A percentile compares a stretch with the other conserved stretches of the same genome.
Evolutionary conservation across 805 yeast genomes (phyloP).

Genomic region (Metschnikowia lunata): DNA sequence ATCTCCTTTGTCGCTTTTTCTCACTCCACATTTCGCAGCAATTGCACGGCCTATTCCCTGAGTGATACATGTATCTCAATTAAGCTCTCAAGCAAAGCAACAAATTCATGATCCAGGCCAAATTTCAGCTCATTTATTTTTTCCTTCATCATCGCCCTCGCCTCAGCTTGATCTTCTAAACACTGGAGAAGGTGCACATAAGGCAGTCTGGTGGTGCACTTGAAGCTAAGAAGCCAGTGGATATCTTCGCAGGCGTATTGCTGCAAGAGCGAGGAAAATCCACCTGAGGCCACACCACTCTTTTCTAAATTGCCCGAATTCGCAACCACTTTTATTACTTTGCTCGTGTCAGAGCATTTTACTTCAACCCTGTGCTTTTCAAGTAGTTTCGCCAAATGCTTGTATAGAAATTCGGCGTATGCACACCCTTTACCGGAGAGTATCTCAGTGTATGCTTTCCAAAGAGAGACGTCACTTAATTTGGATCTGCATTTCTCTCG

Average conservation of each 20-base stretch:
- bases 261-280: background rate
- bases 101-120: background rate
- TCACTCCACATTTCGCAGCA: too few relatives aligned
- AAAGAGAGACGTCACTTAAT: slow-evolving; percentile 18
- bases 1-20: too few relatives aligned
- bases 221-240: slow-evolving; percentile 15
- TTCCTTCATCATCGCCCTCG: background rate
- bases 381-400: background rate
- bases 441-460: slow-evolving; percentile 14
- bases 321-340: too few relatives aligned
- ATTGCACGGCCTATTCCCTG: too few relatives aligned
- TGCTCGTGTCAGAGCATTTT: too few relatives aligned
- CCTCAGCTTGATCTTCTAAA: background rate
- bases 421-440: background rate
- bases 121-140: background rate
- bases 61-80: too few relatives aligned
- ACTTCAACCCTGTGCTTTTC: too few relatives aligned
- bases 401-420: background rate
- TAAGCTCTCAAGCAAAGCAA: background rate
- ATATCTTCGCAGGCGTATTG: slow-evolving; percentile 5
- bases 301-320: too few relatives aligned
- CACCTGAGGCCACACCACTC: too few relatives aligned
- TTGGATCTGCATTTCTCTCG: slow-evolving; percentile 9
- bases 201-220: slow-evolving; percentile 12
- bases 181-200: slow-evolving; percentile 6